Percentiles rank a stretch among this genome's conserved stretches.
Conservation (phyloP, 176 grass and related monocot species). For the Melocanna baccifera region DNA sequence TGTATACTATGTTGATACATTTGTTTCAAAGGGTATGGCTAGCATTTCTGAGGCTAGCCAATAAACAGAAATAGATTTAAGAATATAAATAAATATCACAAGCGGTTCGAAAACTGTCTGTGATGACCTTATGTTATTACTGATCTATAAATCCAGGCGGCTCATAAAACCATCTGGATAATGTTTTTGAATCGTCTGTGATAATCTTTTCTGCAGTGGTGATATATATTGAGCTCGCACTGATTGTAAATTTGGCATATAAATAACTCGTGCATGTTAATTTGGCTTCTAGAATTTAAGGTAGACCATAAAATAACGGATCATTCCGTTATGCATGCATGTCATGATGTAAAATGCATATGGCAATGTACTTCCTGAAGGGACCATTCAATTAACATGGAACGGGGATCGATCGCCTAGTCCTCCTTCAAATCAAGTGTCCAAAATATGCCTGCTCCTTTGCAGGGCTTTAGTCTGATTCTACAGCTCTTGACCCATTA, state of each 20-base stretch:
- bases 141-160: too few relatives aligned
- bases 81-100: too few relatives aligned
- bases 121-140: too few relatives aligned
- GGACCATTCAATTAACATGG: not conserved
- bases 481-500: not conserved
- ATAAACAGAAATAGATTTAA: too few relatives aligned
- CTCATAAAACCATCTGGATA: too few relatives aligned
- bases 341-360: not conserved
- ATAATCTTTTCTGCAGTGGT: too few relatives aligned
- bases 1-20: too few relatives aligned
- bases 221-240: not conserved
- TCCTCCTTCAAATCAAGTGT: not conserved
- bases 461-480: not conserved
- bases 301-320: slow-evolving; percentile 38
- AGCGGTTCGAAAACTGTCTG: too few relatives aligned
- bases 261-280: not conserved
- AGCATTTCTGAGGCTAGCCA: too few relatives aligned
- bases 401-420: not conserved
- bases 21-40: too few relatives aligned
- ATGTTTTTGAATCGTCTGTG: too few relatives aligned
- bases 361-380: not conserved
- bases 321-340: not conserved
- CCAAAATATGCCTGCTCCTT: not conserved
- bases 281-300: not conserved
- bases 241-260: too few relatives aligned